A percentile compares a stretch with the other conserved stretches of the same genome.
These are phyloP conservation scores for Diaporthe batatas DNA, from an alignment of 2,329 filamentous ascomycete genomes.

Conservation along the genomic window DNA sequence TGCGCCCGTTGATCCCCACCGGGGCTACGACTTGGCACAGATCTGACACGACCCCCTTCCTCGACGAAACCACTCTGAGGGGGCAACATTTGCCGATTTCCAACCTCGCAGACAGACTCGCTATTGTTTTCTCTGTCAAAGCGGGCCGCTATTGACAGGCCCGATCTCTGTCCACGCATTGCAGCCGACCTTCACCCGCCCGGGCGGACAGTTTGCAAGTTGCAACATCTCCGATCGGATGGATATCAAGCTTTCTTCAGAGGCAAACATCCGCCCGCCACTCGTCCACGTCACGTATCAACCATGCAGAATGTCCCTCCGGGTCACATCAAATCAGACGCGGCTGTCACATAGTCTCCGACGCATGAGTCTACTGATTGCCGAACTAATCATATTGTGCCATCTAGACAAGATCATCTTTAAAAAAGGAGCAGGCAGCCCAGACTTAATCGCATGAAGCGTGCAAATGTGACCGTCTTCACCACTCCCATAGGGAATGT, in stretches of 20 bases:
- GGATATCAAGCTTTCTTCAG: not conserved
- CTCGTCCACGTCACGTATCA: not conserved
- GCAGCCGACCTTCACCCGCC: slow-evolving; percentile 3
- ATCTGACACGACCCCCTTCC: slow-evolving; percentile 8
- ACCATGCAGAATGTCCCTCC: not conserved
- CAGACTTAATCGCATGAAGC: not conserved
- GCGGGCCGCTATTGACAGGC: not conserved
- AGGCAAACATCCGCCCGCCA: not conserved
- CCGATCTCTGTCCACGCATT: not conserved
- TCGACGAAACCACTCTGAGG: slow-evolving; percentile 11
- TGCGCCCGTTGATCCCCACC: slow-evolving; percentile 24
- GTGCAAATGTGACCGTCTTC: not conserved
- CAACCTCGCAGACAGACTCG: not conserved
- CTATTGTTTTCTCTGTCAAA: not conserved
- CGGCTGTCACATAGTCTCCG: not conserved
- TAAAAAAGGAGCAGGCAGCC: not conserved
- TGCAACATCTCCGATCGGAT: not conserved
- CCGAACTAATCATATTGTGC: not conserved
- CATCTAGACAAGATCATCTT: not conserved
- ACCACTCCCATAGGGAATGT: not conserved
- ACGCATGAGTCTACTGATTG: not conserved
- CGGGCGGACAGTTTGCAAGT: not conserved
- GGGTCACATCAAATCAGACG: not conserved
- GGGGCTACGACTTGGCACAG: slow-evolving; percentile 27
- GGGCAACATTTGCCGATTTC: slow-evolving; percentile 28